phyloP scores from a whole-genome alignment of 768 basidiomycete species.

The Pleurotus eryngii region DNA sequence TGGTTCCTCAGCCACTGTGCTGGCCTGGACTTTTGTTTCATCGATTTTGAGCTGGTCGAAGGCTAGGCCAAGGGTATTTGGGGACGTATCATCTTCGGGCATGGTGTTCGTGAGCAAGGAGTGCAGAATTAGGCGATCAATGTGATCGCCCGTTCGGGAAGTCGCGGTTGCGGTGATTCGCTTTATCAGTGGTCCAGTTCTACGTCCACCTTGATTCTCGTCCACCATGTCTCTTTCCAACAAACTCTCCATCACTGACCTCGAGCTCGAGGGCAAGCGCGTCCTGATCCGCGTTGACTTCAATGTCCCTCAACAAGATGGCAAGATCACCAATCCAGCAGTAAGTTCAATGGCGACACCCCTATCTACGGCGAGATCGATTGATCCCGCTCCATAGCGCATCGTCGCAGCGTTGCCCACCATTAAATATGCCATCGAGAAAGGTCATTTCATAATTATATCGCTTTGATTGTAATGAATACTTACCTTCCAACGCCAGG shows the following conservation, averaged over 20 bases:
- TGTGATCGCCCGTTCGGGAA: background rate
- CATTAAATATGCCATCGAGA: slow-evolving; percentile 86
- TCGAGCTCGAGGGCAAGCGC: slow-evolving; percentile 82
- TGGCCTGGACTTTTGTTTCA: slow-evolving; percentile 17
- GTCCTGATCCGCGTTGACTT: slow-evolving; percentile 96
- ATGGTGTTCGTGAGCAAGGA: background rate
- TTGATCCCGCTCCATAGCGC: slow-evolving; percentile 51
- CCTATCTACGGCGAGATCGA: slow-evolving; percentile 11
- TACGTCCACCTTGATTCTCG: background rate
- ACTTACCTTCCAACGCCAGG: slow-evolving; percentile 36
- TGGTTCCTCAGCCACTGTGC: slow-evolving; percentile 1
- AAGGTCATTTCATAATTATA: slow-evolving; percentile 42
- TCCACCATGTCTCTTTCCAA: slow-evolving; percentile 86
- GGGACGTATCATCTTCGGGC: background rate
- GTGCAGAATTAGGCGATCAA: background rate
- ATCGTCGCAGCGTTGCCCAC: slow-evolving; percentile 97
- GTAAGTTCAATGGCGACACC: slow-evolving; percentile 45
- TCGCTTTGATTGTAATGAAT: background rate
- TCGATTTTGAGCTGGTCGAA: slow-evolving; percentile 49
- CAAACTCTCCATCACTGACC: slow-evolving; percentile 91
- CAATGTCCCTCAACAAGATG: slow-evolving; percentile 90
- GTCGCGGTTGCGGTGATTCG: background rate
- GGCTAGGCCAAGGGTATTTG: slow-evolving; percentile 72
- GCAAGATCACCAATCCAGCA: slow-evolving; percentile 93
- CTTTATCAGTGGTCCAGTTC: background rate